These are phyloP conservation scores for Cnidoscolus chayamansa DNA, from an alignment of 441 rosid genomes.

Conservation along the genomic window DNA sequence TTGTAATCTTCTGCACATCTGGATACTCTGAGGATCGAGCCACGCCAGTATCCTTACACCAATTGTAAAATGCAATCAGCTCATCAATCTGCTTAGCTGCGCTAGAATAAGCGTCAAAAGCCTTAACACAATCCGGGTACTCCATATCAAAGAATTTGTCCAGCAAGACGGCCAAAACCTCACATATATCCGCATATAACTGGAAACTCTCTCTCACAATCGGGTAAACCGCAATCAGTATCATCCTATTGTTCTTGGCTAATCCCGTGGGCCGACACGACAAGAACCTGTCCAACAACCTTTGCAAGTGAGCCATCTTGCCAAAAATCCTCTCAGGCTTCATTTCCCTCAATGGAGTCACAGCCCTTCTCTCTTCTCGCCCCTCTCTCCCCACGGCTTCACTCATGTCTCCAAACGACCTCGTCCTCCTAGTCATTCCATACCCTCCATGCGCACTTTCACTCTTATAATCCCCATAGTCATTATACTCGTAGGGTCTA, in stretches of 20 bases:
- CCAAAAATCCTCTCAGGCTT: conserved; percentile 75
- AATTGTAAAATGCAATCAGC: conserved; percentile 63
- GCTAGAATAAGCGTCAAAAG: conserved; percentile 76
- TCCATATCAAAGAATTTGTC: conserved; percentile 95
- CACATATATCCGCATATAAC: conserved; percentile 79
- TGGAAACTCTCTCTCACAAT: conserved; percentile 84
- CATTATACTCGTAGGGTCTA: conserved; percentile 52
- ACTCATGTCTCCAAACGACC: conserved; percentile 81
- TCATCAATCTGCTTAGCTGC: conserved; percentile 91
- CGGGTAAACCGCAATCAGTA: conserved; percentile 69
- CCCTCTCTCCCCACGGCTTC: conserved; percentile 46
- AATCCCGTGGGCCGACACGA: conserved; percentile 78
- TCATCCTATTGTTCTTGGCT: conserved; percentile 72
- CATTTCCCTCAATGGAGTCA: conserved; percentile 84
- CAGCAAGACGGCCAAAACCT: conserved; percentile 82
- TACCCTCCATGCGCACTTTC: conserved; percentile 37
- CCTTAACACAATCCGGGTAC: conserved; percentile 78
- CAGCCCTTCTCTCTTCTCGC: conserved; percentile 41
- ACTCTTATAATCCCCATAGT: conserved; percentile 51
- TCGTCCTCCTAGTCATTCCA: conserved; percentile 58
- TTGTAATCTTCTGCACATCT: conserved; percentile 88
- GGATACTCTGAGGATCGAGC: conserved; percentile 94
- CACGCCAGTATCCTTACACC: conserved; percentile 91
- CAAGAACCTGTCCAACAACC: conserved; percentile 76
- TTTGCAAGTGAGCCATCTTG: conserved; percentile 83